phyloP scores from a whole-genome alignment of 768 basidiomycete genomes.

The Cyathus striatus region DNA sequence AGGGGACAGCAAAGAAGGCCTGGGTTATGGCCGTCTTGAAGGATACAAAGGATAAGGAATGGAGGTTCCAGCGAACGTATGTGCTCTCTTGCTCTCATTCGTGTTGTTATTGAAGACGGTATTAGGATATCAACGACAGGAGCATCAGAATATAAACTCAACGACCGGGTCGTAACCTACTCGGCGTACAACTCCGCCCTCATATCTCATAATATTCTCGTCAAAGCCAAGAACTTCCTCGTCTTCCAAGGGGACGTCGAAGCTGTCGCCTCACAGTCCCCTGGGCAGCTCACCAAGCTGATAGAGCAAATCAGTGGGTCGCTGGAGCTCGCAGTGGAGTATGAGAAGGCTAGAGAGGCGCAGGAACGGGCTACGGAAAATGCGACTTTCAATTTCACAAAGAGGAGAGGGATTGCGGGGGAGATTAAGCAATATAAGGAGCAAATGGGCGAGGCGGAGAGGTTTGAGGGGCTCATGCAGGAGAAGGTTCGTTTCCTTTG shows the following conservation, averaged over 20 bases:
- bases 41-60: constrained; percentile 75
- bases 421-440: constrained; percentile 98
- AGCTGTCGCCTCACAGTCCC: constrained; percentile 91
- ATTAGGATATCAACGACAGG: constrained; percentile 85
- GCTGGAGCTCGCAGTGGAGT: constrained; percentile 81
- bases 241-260: constrained; percentile 99
- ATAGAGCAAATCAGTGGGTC: constrained; percentile 97
- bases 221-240: constrained; percentile 98
- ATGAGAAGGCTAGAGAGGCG: constrained; percentile 82
- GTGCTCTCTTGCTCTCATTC: constrained; percentile 23
- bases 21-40: constrained; percentile 93
- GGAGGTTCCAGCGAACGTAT: constrained; percentile 88
- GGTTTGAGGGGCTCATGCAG: constrained; percentile 73
- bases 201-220: constrained; percentile 87
- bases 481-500: constrained; percentile 53
- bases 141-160: constrained; percentile 87
- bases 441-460: constrained; percentile 89
- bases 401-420: constrained; percentile 86
- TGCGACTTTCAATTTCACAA: constrained; percentile 92
- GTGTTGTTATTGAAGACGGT: not conserved
- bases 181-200: constrained; percentile 86
- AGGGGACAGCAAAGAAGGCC: constrained; percentile 85
- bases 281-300: constrained; percentile 82
- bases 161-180: constrained; percentile 77
- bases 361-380: constrained; percentile 92